Evolutionary conservation across 2,329 filamentous ascomycete species (phyloP), one percentile per base, ranked within the genome.

Genomic region (Colletotrichum cuscutae): DNA sequence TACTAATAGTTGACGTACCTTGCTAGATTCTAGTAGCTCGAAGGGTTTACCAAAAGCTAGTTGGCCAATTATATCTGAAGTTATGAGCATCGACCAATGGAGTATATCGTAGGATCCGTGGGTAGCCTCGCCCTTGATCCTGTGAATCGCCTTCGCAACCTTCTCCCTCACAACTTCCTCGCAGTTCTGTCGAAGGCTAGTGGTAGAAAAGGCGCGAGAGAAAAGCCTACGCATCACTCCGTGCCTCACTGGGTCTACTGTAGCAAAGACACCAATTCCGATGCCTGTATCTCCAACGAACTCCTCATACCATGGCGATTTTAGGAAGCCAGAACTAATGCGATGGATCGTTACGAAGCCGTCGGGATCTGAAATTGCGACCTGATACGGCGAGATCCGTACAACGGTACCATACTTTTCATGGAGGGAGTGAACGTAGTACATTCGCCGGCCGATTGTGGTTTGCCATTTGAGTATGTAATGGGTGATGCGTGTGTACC

Each of bases 11-110:
- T 22, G n/a, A 70, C 79, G 72, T 76, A 88, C 87, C 79, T 86
- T 78, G 19, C 86, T 87, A 4, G 78, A 77, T 67, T 90, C 87
- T 4, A 91, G 77, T 80, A 86, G 86, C 0, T 79, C 78, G 70
- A 90, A 90, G 0, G 87, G 87, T n/a, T 89, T 84, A 0, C 89
- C 88, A 77, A 91, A 90, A 1, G 81, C 84, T 6, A 91, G 77
- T 63, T 89, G 83, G 0, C 84, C 87, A 62, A 90, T 87, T 1
- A 89, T 79, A 75, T 91, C 89, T 0, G 87, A 88, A 0, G 87
- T 79, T 82, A 89, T 84, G 65, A 88, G 89, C 6, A 85, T 77
- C 80, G 83, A 87, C 88, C 88, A 90, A 68, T 89, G 89, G 70
- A 84, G 82, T 0, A 90, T 78, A 72, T 91, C 87, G 0, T 79